These are phyloP conservation scores for Rhodomyrtus tomentosa DNA, from an alignment of 345 rosid genomes.

Conservation along the genomic window DNA sequence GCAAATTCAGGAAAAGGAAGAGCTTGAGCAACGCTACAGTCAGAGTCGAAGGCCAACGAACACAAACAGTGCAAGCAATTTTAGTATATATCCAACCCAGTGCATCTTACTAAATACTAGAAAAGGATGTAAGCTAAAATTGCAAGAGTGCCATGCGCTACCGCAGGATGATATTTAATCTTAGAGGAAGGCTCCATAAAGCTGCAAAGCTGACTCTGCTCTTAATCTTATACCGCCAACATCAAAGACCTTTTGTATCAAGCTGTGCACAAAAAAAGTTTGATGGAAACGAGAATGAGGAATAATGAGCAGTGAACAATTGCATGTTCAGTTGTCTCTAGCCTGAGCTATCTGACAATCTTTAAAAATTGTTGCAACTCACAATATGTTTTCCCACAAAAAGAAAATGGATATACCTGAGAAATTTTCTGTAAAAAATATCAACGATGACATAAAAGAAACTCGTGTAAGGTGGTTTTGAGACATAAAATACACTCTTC, in stretches of 20 bases:
- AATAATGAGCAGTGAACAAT: neutral
- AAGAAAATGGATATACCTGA: neutral
- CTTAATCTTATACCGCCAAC: neutral
- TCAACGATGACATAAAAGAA: neutral
- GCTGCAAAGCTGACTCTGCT: neutral
- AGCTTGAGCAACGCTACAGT: neutral
- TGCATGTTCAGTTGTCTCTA: neutral
- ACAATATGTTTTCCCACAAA: neutral
- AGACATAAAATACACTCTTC: neutral
- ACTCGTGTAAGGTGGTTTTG: neutral
- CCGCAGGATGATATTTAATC: neutral
- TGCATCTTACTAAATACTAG: neutral
- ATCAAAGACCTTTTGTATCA: neutral
- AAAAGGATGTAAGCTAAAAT: neutral
- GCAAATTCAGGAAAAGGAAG: neutral
- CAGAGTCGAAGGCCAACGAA: neutral
- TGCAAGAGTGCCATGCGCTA: neutral
- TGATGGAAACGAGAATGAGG: neutral
- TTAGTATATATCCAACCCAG: neutral
- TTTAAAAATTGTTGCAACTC: neutral
- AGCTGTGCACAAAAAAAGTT: neutral
- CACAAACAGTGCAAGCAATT: neutral
- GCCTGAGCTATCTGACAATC: neutral
- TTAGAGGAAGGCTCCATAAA: neutral
- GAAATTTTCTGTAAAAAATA: neutral